Conservation (phyloP, 2,329 filamentous ascomycete species). For the Diplocarpon mali region DNA sequence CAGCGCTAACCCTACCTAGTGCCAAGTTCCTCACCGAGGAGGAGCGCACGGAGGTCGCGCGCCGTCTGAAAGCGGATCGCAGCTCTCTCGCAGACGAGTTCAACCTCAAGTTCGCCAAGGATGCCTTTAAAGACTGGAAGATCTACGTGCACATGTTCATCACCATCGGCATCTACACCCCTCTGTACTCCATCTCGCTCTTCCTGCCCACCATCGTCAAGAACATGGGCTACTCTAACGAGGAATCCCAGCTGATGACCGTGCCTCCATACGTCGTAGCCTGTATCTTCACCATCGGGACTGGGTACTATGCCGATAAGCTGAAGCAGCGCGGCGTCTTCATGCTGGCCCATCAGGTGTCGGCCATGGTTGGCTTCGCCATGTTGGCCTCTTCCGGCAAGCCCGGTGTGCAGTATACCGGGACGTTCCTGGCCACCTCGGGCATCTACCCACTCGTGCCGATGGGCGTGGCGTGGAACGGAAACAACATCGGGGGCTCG, state of each 20-base stretch:
- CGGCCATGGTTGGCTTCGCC: slow-evolving; percentile 22
- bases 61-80: slow-evolving; percentile 52
- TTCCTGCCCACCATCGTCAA: slow-evolving; percentile 33
- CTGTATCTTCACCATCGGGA: slow-evolving; percentile 46
- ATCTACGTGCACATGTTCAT: slow-evolving; percentile 34
- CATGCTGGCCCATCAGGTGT: slow-evolving; percentile 44
- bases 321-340: slow-evolving; percentile 34
- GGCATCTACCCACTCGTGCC: slow-evolving; percentile 76
- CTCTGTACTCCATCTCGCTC: slow-evolving; percentile 34
- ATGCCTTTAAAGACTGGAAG: slow-evolving; percentile 51
- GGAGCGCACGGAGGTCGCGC: slow-evolving; percentile 47
- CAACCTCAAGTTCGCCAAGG: slow-evolving; percentile 41
- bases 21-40: slow-evolving; percentile 37
- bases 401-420: slow-evolving; percentile 58
- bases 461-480: slow-evolving; percentile 76
- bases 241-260: slow-evolving; percentile 36
- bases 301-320: slow-evolving; percentile 41
- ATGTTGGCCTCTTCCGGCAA: slow-evolving; percentile 8
- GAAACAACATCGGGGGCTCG: slow-evolving; percentile 79
- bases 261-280: slow-evolving; percentile 51
- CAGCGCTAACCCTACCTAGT: slow-evolving; percentile 28
- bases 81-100: slow-evolving; percentile 60
- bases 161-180: slow-evolving; percentile 48
- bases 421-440: slow-evolving; percentile 69
- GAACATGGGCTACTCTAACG: slow-evolving; percentile 44